Base-by-base conservation (phyloP, 2,329 filamentous ascomycete genomes). In the Claviceps cyperi region DNA sequence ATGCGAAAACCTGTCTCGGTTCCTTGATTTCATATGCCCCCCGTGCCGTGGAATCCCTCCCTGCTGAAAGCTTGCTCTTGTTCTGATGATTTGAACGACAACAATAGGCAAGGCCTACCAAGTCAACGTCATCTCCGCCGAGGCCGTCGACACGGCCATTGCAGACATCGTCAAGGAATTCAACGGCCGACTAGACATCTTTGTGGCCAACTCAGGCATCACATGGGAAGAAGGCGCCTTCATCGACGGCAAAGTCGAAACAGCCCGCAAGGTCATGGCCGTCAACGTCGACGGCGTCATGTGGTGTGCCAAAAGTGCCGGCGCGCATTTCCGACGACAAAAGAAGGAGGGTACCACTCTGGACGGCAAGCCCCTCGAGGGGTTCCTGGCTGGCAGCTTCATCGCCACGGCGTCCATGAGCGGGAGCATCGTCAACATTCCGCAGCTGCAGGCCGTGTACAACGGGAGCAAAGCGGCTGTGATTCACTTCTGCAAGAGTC, bases 371-470 rank as follows among this genome's bases (percentile, higher is more conserved):
- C 73, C 73, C 59, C 68, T 86, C 22, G 72, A 78, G 47, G 71
- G 74, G 55, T 85, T 76, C 61, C 71, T 69, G 2, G 70, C 75
- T 24, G 84, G 85, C 21, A 84, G 80, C 62, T 87, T 91, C 64
- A 80, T 91, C 56, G 82, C 82, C 24, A 91, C 86, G 6, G 82
- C 86, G 1, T 84, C 80, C 51, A 90, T 91, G 77, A 84, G 78
- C 57, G 86, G 81, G 4, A 84, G 84, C 61, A 83, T 90, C 58
- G 83, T 81, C 62, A 90, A 89, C 62, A 75, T 86, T 51, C 86
- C 85, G 5, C 84, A 89, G 68, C 62, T 81, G 56, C 85, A 90
- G 68, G 73, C 81, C 5, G 78, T 81, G 8, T 88, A 88, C 63
- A 88, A 87, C 62, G 80, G 78, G 17, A 80, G 80, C 55, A 88